Base-by-base conservation (phyloP, 169 alveolate genomes). In the Plasmodium berghei region DNA sequence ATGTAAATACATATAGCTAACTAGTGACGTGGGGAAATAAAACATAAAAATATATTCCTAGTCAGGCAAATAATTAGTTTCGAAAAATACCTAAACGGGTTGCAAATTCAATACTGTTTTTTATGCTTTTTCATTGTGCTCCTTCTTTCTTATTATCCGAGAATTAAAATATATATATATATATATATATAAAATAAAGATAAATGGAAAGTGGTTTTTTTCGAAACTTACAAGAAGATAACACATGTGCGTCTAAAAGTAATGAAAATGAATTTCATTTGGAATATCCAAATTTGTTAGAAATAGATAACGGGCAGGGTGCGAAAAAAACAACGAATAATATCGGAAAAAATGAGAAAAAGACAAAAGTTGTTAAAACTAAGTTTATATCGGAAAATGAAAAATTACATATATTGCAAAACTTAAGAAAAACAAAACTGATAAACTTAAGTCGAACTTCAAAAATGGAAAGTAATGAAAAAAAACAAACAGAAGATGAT, bases 351-450 rank as follows among this genome's bases (percentile, higher is more conserved):
- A 72, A 72, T 12, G 48, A 14, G n/a, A 18, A 22, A 12, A 72
- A 72, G 34, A 10, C 26, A 56, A 72, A 34, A 8, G 28, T 42
- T 14, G 59, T 34, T 12, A 73, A 18, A 73, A 56, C 18, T 1
- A 73, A 73, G 9, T 73, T 73, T 49, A 40, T 73, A 6, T 73
- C 87, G 0, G 87, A 73, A 73, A 73, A n/a, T 8, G 87, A 73
- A 22, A 73, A 73, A 28, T 28, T 73, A 24, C 72, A 73, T 26
- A 46, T 73, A n/a, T 45, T 73, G 2, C 61, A 73, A 26, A 56
- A 48, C 8, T 62, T 73, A 28, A 28, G 72, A 45, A 73, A 34
- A n/a, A 62, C 72, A 73, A 73, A 48, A 48, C 16, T 26, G 12
- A n/a, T 12, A 42, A 58, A 34, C 8, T 8, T 34, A 34, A 34